Evolutionary conservation across 495 filamentous ascomycete genomes (phyloP).

Genomic region (Neurospora hispaniola): DNA sequence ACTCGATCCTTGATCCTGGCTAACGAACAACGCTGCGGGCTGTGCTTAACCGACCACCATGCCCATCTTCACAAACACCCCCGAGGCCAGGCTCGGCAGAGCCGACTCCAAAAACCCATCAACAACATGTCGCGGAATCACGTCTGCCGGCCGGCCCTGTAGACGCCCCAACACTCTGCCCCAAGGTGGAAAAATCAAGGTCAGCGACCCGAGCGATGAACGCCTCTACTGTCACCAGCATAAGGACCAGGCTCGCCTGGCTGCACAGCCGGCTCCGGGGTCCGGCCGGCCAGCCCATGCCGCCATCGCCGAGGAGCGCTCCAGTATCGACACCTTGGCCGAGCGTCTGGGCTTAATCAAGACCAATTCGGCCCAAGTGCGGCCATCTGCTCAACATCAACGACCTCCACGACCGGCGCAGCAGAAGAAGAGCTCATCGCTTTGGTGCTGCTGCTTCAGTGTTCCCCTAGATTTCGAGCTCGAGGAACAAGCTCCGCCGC

Average conservation of each 20-base stretch:
- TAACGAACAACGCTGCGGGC: not conserved
- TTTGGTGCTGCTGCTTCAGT: constrained; percentile 36
- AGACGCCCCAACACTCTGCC: constrained; percentile 48
- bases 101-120: constrained; percentile 75
- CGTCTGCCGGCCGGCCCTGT: constrained; percentile 65
- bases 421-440: constrained; percentile 18
- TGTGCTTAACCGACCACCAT: constrained; percentile 30
- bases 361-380: constrained; percentile 12
- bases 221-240: constrained; percentile 83
- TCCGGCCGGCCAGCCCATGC: constrained; percentile 17
- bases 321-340: constrained; percentile 74
- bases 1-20: not conserved
- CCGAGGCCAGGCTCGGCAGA: constrained; percentile 66
- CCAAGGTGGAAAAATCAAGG: constrained; percentile 34
- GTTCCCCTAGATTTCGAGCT: constrained; percentile 16
- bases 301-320: constrained; percentile 43
- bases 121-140: constrained; percentile 82
- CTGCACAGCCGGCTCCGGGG: constrained; percentile 32
- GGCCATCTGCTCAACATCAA: constrained; percentile 12
- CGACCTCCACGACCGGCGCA: constrained; percentile 18
- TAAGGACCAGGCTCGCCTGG: constrained; percentile 63
- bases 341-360: constrained; percentile 61
- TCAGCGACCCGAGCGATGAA: constrained; percentile 34
- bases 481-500: constrained; percentile 24
- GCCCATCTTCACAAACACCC: constrained; percentile 73